Evolutionary conservation across 805 yeast genomes (phyloP).

Genomic region (Yamadazyma nakazawae): DNA sequence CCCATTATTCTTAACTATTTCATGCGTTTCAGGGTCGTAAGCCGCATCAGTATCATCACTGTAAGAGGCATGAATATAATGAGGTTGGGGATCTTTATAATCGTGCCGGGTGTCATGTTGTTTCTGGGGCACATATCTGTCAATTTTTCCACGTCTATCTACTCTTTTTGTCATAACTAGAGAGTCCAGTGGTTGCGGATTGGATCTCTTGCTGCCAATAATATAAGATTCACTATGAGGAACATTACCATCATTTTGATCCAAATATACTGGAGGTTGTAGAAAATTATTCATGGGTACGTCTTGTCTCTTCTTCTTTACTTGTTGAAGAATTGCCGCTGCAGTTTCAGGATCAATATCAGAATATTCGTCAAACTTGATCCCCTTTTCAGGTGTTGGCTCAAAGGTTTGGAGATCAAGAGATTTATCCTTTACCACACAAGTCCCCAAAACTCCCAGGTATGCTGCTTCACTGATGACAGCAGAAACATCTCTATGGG

Average conservation of each 20-base stretch:
- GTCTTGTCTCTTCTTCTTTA: constrained; percentile 31
- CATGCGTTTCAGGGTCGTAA: neutral
- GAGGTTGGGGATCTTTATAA: neutral
- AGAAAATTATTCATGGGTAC: constrained; percentile 6
- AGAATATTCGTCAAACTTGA: constrained; percentile 80
- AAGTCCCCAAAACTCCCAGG: constrained; percentile 70
- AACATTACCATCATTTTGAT: neutral
- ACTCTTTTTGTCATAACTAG: neutral
- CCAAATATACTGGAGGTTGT: constrained; percentile 10
- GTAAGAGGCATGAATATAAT: constrained; percentile 16
- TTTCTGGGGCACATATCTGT: constrained; percentile 6
- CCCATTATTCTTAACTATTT: neutral
- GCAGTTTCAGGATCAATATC: constrained; percentile 67
- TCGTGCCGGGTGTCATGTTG: constrained; percentile 3
- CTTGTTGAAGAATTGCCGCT: constrained; percentile 50
- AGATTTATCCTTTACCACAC: constrained; percentile 53
- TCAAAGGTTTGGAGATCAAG: constrained; percentile 76
- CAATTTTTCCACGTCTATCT: neutral
- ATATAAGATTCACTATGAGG: neutral
- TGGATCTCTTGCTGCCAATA: neutral
- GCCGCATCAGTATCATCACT: constrained; percentile 1
- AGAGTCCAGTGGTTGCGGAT: neutral
- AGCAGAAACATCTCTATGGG: constrained; percentile 26
- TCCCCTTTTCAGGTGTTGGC: constrained; percentile 63
- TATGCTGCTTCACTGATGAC: constrained; percentile 72